Conservation (phyloP, 2,329 filamentous ascomycete genomes). For the Monilinia fructigena region DNA sequence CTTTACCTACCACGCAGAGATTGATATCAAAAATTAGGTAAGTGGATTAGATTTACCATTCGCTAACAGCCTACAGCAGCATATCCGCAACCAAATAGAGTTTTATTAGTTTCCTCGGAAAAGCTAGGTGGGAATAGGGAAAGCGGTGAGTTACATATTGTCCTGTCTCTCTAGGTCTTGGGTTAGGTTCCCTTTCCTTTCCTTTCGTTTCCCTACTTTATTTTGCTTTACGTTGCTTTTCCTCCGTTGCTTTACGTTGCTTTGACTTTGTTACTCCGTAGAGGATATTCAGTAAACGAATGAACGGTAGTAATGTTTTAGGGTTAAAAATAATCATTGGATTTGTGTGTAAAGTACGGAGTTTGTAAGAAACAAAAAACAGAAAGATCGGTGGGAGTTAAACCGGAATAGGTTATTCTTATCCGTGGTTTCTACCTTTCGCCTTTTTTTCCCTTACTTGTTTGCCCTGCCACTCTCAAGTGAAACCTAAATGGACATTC, state of each 20-base stretch:
- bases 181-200: background rate
- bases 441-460: background rate
- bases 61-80: background rate
- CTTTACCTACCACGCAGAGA: background rate
- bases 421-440: background rate
- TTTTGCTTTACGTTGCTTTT: background rate
- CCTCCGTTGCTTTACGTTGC: background rate
- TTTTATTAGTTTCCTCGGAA: conserved; percentile 6
- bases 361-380: conserved; percentile 6
- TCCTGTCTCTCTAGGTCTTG: background rate
- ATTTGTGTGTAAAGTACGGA: background rate
- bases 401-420: conserved; percentile 9
- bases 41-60: background rate
- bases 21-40: conserved; percentile 16
- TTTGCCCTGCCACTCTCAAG: conserved; percentile 11
- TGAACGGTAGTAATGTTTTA: background rate
- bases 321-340: conserved; percentile 15
- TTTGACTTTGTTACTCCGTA: background rate
- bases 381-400: conserved; percentile 2
- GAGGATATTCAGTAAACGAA: too few species aligned
- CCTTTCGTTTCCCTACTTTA: background rate
- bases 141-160: conserved; percentile 1
- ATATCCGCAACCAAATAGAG: conserved; percentile 1
- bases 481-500: conserved; percentile 20
- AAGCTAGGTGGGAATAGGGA: conserved; percentile 4